Base-by-base conservation (phyloP, 495 filamentous ascomycete genomes). In the Hypoxylon fragiforme region DNA sequence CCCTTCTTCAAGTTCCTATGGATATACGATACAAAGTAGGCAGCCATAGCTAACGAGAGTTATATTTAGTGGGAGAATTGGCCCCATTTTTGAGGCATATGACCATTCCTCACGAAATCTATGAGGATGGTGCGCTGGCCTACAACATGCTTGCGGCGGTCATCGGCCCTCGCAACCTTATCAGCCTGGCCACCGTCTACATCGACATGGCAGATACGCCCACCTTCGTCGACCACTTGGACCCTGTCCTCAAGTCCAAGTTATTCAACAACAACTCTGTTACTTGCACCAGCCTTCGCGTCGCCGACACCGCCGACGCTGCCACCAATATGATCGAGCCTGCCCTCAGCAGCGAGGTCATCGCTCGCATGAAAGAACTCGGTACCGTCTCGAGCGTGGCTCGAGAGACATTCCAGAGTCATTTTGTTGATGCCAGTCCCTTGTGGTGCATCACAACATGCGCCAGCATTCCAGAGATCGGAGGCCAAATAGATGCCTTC, bases 31-130 rank as follows among this genome's bases (percentile, higher is more conserved):
- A n/a, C n/a, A n/a, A n/a, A n/a, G n/a, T n/a, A n/a, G n/a, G n/a
- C n/a, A n/a, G n/a, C n/a, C n/a, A 9, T 28, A 13, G 12, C 55
- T 58, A 52, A 58, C 31, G 4, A 19, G 28, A 32, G 1, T 2
- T 11, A 3, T 7, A 12, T 28, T 1, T 31, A 58, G 55, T 58
- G 36, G 55, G 55, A 24, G 42, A 58, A 7, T 8, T 43, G 11
- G 15, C 36, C 9, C 4, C 24, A 9, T 4, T 28, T 28, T 4
- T 28, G 24, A 4, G 9, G 24, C 4, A 28, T 9, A 28, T 28
- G 9, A 9, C 24, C 9, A 9, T 28, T 4, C 24, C 24, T 28
- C 24, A 4, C 4, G 24, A 9, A 9, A 9, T 9, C 9, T 4
- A 4, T 9, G 4, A 4, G 4, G 9, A 28, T 9, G 4, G 9